These are phyloP conservation scores for Capsicum pubescens DNA, from an alignment of 257 asterid species.

Conservation along the genomic window DNA sequence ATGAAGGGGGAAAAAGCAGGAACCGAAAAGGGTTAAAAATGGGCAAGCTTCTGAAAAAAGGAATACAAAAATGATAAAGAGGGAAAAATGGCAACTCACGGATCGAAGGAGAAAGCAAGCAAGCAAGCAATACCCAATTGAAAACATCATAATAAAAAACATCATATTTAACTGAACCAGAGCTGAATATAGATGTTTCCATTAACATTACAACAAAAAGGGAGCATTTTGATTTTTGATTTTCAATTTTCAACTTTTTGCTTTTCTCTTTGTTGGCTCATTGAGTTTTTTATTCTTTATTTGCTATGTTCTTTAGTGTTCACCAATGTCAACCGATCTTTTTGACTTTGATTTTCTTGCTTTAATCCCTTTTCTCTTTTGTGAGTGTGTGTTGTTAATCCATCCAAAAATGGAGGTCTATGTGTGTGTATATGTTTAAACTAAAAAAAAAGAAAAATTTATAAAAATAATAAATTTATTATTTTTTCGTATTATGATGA, in stretches of 20 bases:
- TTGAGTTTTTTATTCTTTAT: too few species aligned
- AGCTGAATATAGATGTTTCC: not conserved
- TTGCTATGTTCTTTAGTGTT: too few species aligned
- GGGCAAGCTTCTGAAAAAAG: not conserved
- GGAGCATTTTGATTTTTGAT: not conserved
- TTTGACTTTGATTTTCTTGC: too few species aligned
- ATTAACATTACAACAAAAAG: conserved; percentile 25
- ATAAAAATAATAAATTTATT: too few species aligned
- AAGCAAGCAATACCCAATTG: conserved; percentile 20
- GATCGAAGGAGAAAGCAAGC: conserved; percentile 20
- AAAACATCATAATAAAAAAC: conserved; percentile 14
- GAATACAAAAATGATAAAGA: not conserved
- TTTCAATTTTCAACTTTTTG: not conserved
- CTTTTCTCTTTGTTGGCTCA: too few species aligned
- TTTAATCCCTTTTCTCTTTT: too few species aligned
- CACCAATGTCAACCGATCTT: too few species aligned
- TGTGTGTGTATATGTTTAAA: too few species aligned
- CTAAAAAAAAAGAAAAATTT: too few species aligned
- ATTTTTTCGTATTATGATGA: too few species aligned
- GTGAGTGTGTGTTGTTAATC: too few species aligned
- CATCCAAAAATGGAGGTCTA: too few species aligned
- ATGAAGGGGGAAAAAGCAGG: not conserved
- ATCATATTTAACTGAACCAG: not conserved
- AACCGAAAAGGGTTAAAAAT: not conserved
- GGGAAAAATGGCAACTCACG: conserved; percentile 23